Evolutionary conservation across 345 rosid genomes (phyloP), one percentile per base, ranked within the genome.

Genomic region (Pseudoturritis turrita): DNA sequence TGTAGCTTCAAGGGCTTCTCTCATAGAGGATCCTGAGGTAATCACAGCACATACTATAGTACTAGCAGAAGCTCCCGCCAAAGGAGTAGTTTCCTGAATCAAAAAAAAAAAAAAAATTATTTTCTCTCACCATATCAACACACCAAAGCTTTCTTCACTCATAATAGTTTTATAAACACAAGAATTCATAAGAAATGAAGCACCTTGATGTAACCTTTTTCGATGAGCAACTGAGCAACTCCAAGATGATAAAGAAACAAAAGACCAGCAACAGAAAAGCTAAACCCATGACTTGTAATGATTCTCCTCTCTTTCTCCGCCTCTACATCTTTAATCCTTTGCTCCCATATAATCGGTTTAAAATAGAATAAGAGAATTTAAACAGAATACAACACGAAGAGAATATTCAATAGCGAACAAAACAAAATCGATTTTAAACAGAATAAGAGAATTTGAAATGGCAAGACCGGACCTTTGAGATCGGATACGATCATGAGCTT

Each of bases 21-120:
- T 71, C 97, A 88, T 94, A 46, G 83, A 83, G 23, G 85, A 76
- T 25, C 96, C 97, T 52, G 97, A 91, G 45, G 96, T 91, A 52
- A 94, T 78, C 51, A 80, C 88, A 1, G 92, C 98, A 81, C 97
- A 88, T 8, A 85, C 87, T 23, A 94, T 87, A 65, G 98, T 92
- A 31, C 97, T 96, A 53, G 97, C 98, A 40, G 98, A 94, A 41
- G 97, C 81, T 68, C 98, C 97, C 17, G 97, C 90, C 49, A 94
- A 76, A 49, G 98, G 98, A 53, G 97, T 89, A 8, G 88, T 91
- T 35, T 94, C 95, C 97, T 94, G 75, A 67, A 68, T 51, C 31
- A 56, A 72, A 37, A 63, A 55, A 26, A 6, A 51, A 55, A n/a
- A n/a, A n/a, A 69, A 37, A 35, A 9, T 17, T 29, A 39, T 39